Conservation (phyloP, 169 alveolate species). For the Plasmodium yoelii region DNA sequence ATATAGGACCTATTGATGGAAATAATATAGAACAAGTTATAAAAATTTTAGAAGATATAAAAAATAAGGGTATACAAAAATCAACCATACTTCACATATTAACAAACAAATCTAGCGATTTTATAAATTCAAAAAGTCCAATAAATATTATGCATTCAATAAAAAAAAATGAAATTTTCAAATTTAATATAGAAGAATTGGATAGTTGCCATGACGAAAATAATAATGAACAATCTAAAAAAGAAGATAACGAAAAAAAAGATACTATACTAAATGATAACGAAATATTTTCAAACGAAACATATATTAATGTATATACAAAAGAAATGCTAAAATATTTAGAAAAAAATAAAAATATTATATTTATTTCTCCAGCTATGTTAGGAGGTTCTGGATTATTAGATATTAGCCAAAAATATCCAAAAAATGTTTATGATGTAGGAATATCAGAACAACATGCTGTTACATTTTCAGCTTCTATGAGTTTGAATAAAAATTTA, state of each 20-base stretch:
- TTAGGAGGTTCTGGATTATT: constrained; percentile 90
- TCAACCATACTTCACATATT: constrained; percentile 86
- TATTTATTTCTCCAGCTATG: constrained; percentile 90
- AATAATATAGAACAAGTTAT: constrained; percentile 81
- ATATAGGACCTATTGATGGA: constrained; percentile 88
- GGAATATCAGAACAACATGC: constrained; percentile 94
- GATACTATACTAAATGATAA: neutral
- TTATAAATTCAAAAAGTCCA: constrained; percentile 81
- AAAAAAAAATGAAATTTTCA: constrained; percentile 51
- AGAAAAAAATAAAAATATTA: constrained; percentile 79
- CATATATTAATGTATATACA: constrained; percentile 83
- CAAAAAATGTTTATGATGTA: constrained; percentile 89
- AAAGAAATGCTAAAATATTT: constrained; percentile 79
- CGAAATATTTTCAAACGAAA: constrained; percentile 38
- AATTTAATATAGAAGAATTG: constrained; percentile 9
- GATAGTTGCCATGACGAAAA: neutral
- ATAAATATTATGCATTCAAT: constrained; percentile 85
- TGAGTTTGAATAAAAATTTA: constrained; percentile 85
- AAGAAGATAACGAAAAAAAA: neutral
- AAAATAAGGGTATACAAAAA: constrained; percentile 30
- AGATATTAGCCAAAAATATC: constrained; percentile 79
- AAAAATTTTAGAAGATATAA: constrained; percentile 70
- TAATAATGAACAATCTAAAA: neutral
- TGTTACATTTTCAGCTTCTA: constrained; percentile 90
- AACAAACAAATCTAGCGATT: constrained; percentile 88